Evolutionary conservation across 139 green algal genomes (phyloP).

Genomic region (Pleodorina starrii): DNA sequence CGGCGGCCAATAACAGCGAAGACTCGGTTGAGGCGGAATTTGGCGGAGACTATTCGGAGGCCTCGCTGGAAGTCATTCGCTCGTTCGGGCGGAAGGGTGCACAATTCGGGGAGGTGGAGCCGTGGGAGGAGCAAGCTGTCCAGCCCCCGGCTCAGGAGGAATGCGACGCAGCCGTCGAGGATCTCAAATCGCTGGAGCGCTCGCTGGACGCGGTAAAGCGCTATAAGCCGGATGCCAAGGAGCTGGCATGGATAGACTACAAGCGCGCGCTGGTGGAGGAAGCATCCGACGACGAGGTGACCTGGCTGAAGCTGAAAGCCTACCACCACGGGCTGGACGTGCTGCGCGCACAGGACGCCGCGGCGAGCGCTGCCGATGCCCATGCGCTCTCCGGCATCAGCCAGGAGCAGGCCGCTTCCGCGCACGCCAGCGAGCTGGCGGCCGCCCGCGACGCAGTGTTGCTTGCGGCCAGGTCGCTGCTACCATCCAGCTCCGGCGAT

Average conservation of each 20-base stretch:
- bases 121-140: background rate
- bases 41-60: conserved; percentile 49
- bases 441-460: background rate
- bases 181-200: background rate
- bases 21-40: conserved; percentile 44
- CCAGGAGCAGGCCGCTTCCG: background rate
- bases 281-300: conserved; percentile 11
- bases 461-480: background rate
- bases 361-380: background rate
- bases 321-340: conserved; percentile 41
- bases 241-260: conserved; percentile 8
- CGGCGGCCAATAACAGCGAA: background rate
- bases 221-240: background rate
- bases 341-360: conserved; percentile 1
- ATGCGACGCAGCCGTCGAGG: conserved; percentile 6
- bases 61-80: conserved; percentile 35
- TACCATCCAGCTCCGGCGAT: conserved; percentile 2
- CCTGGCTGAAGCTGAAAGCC: conserved; percentile 52
- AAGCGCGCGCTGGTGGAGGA: conserved; percentile 27
- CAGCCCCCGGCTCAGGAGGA: conserved; percentile 7
- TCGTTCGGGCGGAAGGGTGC: background rate
- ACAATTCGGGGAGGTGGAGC: background rate
- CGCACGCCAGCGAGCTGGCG: background rate
- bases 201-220: background rate
- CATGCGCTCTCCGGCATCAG: background rate